Evolutionary conservation across 208 protist species (phyloP).

Genomic region (Porcisia deanei): DNA sequence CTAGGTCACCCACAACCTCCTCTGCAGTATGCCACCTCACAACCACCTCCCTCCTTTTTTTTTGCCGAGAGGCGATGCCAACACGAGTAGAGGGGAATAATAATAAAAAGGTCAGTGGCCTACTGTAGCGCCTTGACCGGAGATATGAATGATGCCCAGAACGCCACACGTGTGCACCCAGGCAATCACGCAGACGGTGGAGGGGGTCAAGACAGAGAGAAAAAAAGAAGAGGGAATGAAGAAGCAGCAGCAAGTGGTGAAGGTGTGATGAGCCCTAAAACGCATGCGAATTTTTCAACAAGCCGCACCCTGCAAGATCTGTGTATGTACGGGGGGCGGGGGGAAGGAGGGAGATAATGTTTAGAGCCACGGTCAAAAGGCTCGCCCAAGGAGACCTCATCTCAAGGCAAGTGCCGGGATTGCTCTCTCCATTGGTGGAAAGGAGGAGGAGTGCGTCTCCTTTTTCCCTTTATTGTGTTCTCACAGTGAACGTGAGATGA

Average conservation of each 20-base stretch:
- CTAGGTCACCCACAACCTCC: too few species aligned
- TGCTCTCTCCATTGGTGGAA: background rate
- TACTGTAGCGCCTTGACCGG: background rate
- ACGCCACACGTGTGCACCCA: background rate
- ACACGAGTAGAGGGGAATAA: constrained; percentile 2
- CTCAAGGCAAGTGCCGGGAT: background rate
- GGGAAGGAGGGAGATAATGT: background rate
- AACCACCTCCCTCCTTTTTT: background rate
- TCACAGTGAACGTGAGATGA: too few species aligned
- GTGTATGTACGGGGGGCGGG: background rate
- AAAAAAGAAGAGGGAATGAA: background rate
- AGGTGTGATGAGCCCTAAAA: background rate
- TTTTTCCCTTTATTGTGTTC: too few species aligned
- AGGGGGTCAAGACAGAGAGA: background rate
- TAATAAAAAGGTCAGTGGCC: background rate
- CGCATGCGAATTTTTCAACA: background rate
- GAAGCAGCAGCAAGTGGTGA: background rate
- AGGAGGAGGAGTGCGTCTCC: background rate
- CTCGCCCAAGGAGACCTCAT: background rate
- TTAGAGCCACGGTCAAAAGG: background rate
- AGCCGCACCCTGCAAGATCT: too few species aligned
- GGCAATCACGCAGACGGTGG: background rate
- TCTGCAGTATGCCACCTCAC: too few species aligned
- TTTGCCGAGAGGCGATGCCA: background rate
- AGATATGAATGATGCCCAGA: background rate